Evolutionary conservation across 208 protist genomes (phyloP), one percentile per base, ranked within the genome.

Genomic region (Acanthamoeba triangularis): DNA sequence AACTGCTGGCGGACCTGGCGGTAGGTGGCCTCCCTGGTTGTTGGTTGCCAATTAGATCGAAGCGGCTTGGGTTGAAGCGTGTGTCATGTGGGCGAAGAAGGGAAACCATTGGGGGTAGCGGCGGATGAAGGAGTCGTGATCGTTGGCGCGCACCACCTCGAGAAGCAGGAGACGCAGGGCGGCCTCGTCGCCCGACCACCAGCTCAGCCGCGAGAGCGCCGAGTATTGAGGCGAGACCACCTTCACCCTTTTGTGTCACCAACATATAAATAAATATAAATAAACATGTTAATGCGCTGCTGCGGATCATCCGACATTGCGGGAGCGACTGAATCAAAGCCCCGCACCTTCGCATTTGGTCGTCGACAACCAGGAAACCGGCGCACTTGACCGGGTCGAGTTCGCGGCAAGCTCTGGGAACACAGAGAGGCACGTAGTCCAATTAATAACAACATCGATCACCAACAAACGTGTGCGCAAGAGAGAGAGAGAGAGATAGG

Each of bases 121-220:
- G 2, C 11, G 4, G 47, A 87, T 25, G 47, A 87, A 87, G 28
- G 78, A 59, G 78, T 87, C 52, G 78, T 87, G 78, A 35, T 87
- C 78, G 30, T 87, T 87, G 41, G 49, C 78, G 18, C 49, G 41
- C 41, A 35, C 78, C 13, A 61, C 49, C 44, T 87, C 78, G 52
- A 87, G 41, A 16, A 87, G 49, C 52, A 87, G 23, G 3, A 87
- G 30, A 59, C 78, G 78, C 41, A 87, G 78, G 25, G 78, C 41
- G 28, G 78, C 78, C 5, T 87, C 78, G 47, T 87, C 78, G 52
- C 78, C 78, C 33, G 78, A 33, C 78, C 78, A 87, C 78, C 78
- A 87, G 41, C 52, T 87, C 28, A 87, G 49, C 78, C 44, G 13
- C 5, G 52, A 6, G 10, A 87, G 78, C 78, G 78, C 78, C 78